Evolutionary conservation across 805 yeast species (phyloP), one percentile per base, ranked within the genome.

Genomic region (Wickerhamomyces kurtzmanii): DNA sequence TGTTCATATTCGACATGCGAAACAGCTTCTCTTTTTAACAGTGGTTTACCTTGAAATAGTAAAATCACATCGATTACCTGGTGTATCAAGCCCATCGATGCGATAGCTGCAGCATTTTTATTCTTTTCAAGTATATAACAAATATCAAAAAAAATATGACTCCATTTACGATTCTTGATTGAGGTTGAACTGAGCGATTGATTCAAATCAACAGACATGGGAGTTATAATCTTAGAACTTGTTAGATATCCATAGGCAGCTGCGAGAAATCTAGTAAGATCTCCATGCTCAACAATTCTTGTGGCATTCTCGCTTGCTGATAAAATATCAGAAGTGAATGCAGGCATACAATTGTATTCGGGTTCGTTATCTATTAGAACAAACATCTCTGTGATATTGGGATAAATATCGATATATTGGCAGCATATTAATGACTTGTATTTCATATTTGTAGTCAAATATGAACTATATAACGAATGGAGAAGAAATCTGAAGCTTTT

Each of bases 1-100:
- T 75, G 76, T 47, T 89, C 98, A 48, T 81, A 91, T 47, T 87
- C 96, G 8, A 89, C 86, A 50, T 89, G 98, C 33, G 72, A 77
- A 5, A 68, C 62, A 4, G 74, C 71, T 44, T 85, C 95, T 33
- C 97, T 64, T 35, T 64, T 68, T 42, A 84, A 56, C 0, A 81
- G 75, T 1, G 91, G 82, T 25, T 74, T 65, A 4, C 94, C 87
- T 50, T 85, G 91, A 42, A 85, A 81, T 18, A 84, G 53, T 2
- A 71, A 55, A 17, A 82, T 41, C 8, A 84, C 62, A 37, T 80
- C 84, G 24, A 82, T 67, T 1, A 79, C 62, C 55, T 75, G 77
- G 3, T 64, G 57, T 6, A 79, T 55, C 14, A 77, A 65, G 17
- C 58, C 51, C 3, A 55, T 45, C 4, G 59, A 49, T 37, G 65